phyloP scores from a whole-genome alignment of 2,329 filamentous ascomycete species.

The Byssochlamys sp. region DNA sequence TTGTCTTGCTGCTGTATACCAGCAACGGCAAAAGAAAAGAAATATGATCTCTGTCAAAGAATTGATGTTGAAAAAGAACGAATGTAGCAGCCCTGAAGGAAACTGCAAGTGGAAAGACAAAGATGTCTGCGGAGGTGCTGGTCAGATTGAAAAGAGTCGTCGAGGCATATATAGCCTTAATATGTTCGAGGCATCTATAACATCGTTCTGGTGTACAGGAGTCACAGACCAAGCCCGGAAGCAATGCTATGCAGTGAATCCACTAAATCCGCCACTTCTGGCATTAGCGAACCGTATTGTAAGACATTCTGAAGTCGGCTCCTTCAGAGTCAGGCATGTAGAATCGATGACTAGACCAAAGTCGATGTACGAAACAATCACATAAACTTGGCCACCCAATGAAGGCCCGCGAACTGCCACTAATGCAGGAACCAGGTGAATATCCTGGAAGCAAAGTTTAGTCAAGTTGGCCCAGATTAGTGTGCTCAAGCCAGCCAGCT shows the following conservation, averaged over 20 bases:
- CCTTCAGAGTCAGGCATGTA: background rate
- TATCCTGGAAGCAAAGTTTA: conserved; percentile 1
- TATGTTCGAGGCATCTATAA: background rate
- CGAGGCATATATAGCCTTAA: background rate
- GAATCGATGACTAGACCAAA: background rate
- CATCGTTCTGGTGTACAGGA: background rate
- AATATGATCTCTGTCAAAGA: background rate
- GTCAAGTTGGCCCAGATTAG: background rate
- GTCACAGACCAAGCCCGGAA: background rate
- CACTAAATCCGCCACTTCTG: background rate
- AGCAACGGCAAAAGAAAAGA: conserved; percentile 5
- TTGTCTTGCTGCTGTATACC: conserved; percentile 7
- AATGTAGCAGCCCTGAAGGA: conserved; percentile 24
- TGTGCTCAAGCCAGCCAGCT: background rate
- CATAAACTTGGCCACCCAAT: background rate
- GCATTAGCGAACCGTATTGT: conserved; percentile 1
- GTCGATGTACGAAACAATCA: background rate
- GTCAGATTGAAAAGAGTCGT: conserved; percentile 9
- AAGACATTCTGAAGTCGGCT: conserved; percentile 11
- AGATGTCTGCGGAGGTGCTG: background rate
- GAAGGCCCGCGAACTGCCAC: conserved; percentile 1
- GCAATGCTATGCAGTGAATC: background rate
- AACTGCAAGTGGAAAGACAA: conserved; percentile 13
- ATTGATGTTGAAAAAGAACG: conserved; percentile 20
- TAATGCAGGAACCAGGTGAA: conserved; percentile 16